phyloP scores from a whole-genome alignment of 768 basidiomycete genomes.

The Psilocybe subaeruginosa region DNA sequence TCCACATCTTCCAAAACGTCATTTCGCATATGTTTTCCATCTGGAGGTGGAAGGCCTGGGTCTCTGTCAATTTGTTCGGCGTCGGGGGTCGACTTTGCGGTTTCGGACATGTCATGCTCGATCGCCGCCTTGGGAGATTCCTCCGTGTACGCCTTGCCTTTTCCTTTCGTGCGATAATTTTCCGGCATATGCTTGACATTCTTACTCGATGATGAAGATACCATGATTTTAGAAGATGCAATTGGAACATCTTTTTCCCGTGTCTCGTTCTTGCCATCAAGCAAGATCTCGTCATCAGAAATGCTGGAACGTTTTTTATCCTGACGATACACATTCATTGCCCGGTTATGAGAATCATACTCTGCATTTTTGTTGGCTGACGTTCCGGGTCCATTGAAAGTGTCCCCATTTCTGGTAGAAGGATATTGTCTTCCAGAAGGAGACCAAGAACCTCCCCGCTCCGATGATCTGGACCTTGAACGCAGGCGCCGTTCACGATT shows the following conservation, averaged over 20 bases:
- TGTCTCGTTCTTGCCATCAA: neutral
- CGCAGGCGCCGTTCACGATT: neutral
- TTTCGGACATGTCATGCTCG: slow-evolving; percentile 1
- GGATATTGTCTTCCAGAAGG: slow-evolving; percentile 34
- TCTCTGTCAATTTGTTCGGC: slow-evolving; percentile 6
- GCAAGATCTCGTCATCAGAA: slow-evolving; percentile 1
- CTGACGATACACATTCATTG: slow-evolving; percentile 1
- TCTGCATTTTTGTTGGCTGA: neutral
- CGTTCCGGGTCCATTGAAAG: neutral
- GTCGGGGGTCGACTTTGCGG: neutral
- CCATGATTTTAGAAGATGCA: neutral
- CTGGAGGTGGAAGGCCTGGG: neutral
- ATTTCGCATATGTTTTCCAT: neutral
- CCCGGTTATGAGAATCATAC: slow-evolving; percentile 1
- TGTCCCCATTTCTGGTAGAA: slow-evolving; percentile 14
- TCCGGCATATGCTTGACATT: slow-evolving; percentile 4
- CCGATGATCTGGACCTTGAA: slow-evolving; percentile 19
- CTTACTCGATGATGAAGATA: slow-evolving; percentile 1
- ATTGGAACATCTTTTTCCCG: slow-evolving; percentile 1
- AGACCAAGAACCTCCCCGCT: slow-evolving; percentile 36
- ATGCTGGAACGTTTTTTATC: slow-evolving; percentile 7
- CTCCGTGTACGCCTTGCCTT: slow-evolving; percentile 9
- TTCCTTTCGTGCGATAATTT: slow-evolving; percentile 16
- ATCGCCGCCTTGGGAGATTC: neutral
- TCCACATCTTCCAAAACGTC: neutral